A percentile compares a stretch with the other conserved stretches of the same genome.
phyloP scores from a whole-genome alignment of 257 asterid species.

The Leptodermis oblonga region DNA sequence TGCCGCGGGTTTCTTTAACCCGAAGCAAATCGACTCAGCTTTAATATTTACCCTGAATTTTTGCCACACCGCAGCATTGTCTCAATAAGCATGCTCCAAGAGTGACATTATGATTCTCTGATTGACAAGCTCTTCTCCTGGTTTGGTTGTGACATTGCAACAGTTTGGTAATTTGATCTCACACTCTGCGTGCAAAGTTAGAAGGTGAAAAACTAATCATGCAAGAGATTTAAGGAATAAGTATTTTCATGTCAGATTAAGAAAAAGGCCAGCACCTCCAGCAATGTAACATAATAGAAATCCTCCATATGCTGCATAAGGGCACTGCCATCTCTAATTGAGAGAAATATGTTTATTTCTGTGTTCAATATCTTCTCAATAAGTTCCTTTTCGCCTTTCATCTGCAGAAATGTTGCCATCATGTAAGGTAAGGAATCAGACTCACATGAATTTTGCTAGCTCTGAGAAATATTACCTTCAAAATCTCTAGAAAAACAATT shows the following conservation, averaged over 20 bases:
- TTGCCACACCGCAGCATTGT: background rate
- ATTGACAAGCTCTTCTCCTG: slow-evolving; percentile 36
- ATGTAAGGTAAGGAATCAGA: background rate
- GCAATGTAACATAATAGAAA: slow-evolving; percentile 76
- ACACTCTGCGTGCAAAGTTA: slow-evolving; percentile 55
- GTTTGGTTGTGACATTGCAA: slow-evolving; percentile 37
- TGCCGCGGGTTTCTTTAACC: slow-evolving; percentile 4
- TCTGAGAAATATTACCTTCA: background rate
- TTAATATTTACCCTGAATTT: background rate
- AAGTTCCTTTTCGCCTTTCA: slow-evolving; percentile 94
- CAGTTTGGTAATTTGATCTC: slow-evolving; percentile 57
- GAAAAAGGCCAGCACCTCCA: slow-evolving; percentile 54
- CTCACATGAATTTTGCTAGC: background rate
- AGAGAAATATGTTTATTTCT: slow-evolving; percentile 77
- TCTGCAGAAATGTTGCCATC: slow-evolving; percentile 36
- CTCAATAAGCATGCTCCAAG: background rate
- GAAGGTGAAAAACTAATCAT: background rate
- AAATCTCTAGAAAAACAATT: background rate
- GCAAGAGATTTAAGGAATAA: background rate
- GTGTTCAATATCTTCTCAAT: slow-evolving; percentile 90
- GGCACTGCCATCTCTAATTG: slow-evolving; percentile 98
- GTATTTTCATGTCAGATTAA: background rate
- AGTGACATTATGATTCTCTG: background rate
- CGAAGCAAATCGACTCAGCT: background rate
- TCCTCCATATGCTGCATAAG: slow-evolving; percentile 99